Base-by-base conservation (phyloP, 2,329 filamentous ascomycete species). In the Cladosporium oxysporum region DNA sequence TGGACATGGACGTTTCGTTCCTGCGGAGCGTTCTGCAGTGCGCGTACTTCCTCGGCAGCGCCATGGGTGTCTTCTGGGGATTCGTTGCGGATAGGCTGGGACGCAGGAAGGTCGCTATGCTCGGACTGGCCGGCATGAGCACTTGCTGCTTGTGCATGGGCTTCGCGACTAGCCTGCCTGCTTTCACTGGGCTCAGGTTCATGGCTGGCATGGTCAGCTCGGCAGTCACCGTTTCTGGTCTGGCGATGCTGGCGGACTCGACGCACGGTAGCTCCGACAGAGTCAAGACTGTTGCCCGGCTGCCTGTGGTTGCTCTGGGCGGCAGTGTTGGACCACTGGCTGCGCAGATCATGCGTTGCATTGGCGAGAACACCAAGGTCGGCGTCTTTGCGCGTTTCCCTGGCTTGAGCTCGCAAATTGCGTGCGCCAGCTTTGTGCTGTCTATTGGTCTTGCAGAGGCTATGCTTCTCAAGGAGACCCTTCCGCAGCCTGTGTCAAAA, bases 1-100 rank as follows among this genome's bases (percentile, higher is more conserved):
- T 79, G 52, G 79, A 76, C 62, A 76, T 81, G 47, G 79, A 81
- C 29, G 78, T 79, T 2, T 80, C 80, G 2, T 83, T 83, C 64
- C 75, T 82, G 57, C 78, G 79, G 62, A 81, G 80, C 62, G 78
- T 82, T n/a, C 76, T 83, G 53, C 80, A 82, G 64, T 82, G 80
- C 72, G 79, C 81, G 26, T 83, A 82, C 69, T 80, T 80, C 23
- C 79, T 83, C 64, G 81, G 81, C 28, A 79, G 79, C 50, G 78
- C 79, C 35, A 77, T 74, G 50, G 81, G 81, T 47, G 73, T 82
- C 16, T 76, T 80, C 60, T 83, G 80, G 80, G 81, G 81, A 28
- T 79, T 78, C 62, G 73, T 80, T 23, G 73, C 80, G 6, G 81
- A 83, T 68, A 76, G 77, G 37, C 71, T 79, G 67, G 81, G 81